These are phyloP conservation scores for Singerocomus rubriflavus DNA, from an alignment of 1,284 basidiomycete genomes.

Conservation along the genomic window DNA sequence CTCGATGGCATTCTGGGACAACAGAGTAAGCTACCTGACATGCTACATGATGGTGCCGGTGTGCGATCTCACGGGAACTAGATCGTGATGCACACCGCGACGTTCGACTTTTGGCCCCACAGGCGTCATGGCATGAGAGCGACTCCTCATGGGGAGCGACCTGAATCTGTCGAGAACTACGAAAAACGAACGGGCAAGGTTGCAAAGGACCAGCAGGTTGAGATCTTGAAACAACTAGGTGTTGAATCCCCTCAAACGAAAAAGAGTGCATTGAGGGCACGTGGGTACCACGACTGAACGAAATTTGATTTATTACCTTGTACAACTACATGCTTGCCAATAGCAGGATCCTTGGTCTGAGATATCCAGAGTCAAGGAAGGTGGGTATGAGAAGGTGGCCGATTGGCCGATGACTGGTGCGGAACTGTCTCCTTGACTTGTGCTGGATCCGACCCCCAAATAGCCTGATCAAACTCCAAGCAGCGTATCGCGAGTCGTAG, in stretches of 20 bases:
- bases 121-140: conserved; percentile 75
- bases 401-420: background rate
- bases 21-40: conserved; percentile 43
- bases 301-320: conserved; percentile 4
- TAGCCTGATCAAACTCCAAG: conserved; percentile 20
- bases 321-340: conserved; percentile 4
- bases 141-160: conserved; percentile 79
- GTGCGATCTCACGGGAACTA: conserved; percentile 24
- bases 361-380: conserved; percentile 3
- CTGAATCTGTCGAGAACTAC: conserved; percentile 72
- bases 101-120: conserved; percentile 74
- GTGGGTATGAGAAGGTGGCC: background rate
- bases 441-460: conserved; percentile 11
- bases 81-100: conserved; percentile 74
- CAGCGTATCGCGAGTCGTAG: conserved; percentile 22
- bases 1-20: conserved; percentile 73
- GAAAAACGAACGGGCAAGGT: conserved; percentile 60
- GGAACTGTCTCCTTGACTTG: conserved; percentile 1
- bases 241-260: conserved; percentile 38
- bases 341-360: background rate
- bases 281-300: conserved; percentile 56
- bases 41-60: too few relatives aligned
- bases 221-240: conserved; percentile 63
- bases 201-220: conserved; percentile 64
- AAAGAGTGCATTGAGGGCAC: conserved; percentile 36